Base-by-base conservation (phyloP, 768 basidiomycete species). In the Trametes meyenii region DNA sequence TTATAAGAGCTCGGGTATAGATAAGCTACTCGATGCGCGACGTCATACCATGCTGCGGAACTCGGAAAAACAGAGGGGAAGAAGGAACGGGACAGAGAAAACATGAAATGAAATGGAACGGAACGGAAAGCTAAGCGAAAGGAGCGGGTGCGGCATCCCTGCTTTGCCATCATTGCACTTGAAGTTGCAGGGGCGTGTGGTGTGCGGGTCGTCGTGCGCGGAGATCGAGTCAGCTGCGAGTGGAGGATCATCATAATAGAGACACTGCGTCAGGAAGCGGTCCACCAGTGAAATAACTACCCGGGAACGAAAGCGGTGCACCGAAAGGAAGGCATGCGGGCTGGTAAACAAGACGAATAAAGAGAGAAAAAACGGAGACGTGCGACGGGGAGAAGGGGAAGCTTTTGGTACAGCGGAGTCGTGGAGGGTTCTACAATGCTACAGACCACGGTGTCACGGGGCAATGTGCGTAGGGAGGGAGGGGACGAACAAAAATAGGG, bases 391-490 rank as follows among this genome's bases (percentile, higher is more conserved):
- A 64, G 61, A 59, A 62, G 61, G 61, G 55, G 60, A 50, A 44
- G 52, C 67, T 63, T 62, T 67, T 69, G 55, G 67, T 67, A 59
- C 70, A 70, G 49, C 62, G 69, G 67, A 55, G 67, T 65, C 58
- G 64, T 64, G 58, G 55, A 60, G 54, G 61, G 68, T 65, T 66
- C 65, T 67, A 59, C 53, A 59, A 43, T 51, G 59, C 62, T 58
- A 66, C 62, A 64, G 49, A 60, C 55, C 55, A 51, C 48, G 38
- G 23, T 52, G 55, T 11, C n/a, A n/a, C n/a, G 50, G 13, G 48
- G 48, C 5, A 21, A 24, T n/a, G 38, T 33, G 53, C 55, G 29
- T 35, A 29, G 45, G 60, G 50, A 43, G 66, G 50, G 52, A 38
- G 8, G 29, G 29, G 29, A 33, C 29, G 8, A 33, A 33, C 29